These are phyloP conservation scores for Trypanosoma cruzi DNA, from an alignment of 208 protist genomes.

Conservation along the genomic window DNA sequence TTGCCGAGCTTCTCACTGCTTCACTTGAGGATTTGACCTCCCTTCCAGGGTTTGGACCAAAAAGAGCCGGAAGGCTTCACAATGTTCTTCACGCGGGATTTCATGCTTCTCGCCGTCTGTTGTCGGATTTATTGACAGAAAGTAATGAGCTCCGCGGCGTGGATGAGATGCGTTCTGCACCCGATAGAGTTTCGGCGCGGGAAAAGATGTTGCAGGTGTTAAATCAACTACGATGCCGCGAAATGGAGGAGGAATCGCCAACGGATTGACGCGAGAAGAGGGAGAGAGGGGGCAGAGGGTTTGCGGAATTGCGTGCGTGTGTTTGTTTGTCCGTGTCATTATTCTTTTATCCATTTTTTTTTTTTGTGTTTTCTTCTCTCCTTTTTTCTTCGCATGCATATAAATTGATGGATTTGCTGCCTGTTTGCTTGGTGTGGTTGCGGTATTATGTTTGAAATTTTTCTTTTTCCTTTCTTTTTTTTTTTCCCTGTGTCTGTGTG, in stretches of 20 bases:
- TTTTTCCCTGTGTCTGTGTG: background rate
- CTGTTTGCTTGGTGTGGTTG: background rate
- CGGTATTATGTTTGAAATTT: background rate
- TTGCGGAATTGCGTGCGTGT: background rate
- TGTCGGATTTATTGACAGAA: slow-evolving; percentile 41
- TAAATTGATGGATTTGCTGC: background rate
- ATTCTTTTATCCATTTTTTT: background rate
- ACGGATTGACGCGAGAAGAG: background rate
- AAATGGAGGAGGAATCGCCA: slow-evolving; percentile 26
- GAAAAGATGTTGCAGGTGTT: slow-evolving; percentile 44
- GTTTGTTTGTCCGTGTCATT: background rate
- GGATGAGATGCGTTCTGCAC: background rate
- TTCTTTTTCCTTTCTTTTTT: slow-evolving; percentile 17
- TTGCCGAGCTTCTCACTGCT: slow-evolving; percentile 57
- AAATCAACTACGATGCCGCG: slow-evolving; percentile 23
- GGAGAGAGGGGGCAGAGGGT: background rate
- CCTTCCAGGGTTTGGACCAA: slow-evolving; percentile 61
- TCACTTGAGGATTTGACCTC: slow-evolving; percentile 31
- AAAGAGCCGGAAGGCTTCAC: slow-evolving; percentile 52
- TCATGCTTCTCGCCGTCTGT: slow-evolving; percentile 38
- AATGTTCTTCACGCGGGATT: slow-evolving; percentile 59
- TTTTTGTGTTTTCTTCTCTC: background rate
- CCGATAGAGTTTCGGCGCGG: slow-evolving; percentile 7
- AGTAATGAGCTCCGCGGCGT: background rate
- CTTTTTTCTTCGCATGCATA: too few species aligned